These are phyloP conservation scores for Aspergillus baeticus DNA, from an alignment of 495 filamentous ascomycete genomes.

Conservation along the genomic window DNA sequence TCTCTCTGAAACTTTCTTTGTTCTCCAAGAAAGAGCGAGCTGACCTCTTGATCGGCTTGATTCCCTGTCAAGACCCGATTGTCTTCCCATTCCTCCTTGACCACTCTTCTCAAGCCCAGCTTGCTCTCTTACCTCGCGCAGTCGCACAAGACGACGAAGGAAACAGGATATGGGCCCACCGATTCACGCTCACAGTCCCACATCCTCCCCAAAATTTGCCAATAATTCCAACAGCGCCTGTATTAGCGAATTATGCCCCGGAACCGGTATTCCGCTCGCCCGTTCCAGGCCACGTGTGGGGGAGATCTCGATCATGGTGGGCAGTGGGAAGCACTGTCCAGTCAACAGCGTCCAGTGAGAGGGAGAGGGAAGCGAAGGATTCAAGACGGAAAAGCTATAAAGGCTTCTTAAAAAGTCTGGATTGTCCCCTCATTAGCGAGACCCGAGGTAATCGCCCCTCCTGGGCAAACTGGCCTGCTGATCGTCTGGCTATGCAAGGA, in stretches of 20 bases:
- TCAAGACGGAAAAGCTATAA: background rate
- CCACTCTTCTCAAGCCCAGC: background rate
- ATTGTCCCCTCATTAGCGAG: too few species aligned
- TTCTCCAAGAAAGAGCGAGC: too few species aligned
- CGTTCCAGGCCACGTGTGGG: background rate
- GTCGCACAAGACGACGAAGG: background rate
- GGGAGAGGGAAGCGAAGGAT: background rate
- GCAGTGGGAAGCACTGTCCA: too few species aligned
- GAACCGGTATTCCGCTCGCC: background rate
- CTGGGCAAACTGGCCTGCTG: too few species aligned
- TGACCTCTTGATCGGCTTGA: too few species aligned
- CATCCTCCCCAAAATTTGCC: background rate
- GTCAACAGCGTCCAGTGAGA: background rate
- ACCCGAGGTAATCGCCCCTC: too few species aligned
- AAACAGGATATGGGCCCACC: background rate
- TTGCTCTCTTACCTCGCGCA: background rate
- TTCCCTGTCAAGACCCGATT: too few species aligned
- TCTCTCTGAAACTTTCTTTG: background rate
- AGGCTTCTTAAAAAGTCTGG: too few species aligned
- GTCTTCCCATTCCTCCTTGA: background rate
- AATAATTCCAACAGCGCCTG: background rate
- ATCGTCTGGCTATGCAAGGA: too few species aligned
- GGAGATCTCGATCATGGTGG: too few species aligned
- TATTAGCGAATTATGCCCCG: background rate
- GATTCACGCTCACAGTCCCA: background rate